Base-by-base conservation (phyloP, 495 filamentous ascomycete species). In the Jackrogersella multiformis region DNA sequence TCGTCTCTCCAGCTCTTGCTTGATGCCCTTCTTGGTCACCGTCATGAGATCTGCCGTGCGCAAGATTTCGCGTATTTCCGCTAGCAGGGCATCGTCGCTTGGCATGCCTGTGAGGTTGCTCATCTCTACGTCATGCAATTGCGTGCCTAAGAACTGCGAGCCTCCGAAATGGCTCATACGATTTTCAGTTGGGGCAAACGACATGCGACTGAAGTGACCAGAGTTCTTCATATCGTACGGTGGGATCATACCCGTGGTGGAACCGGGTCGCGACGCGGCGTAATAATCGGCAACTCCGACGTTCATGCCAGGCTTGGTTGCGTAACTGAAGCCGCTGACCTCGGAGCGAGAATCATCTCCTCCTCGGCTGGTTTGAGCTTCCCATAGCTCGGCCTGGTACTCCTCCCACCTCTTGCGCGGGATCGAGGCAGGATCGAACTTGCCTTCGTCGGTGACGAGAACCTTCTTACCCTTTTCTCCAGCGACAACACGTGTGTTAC, bases 401-500 rank as follows among this genome's bases (percentile, higher is more conserved):
- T 98, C 96, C 78, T 98, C 95, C 95, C 96, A 98, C 83, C 90
- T 93, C 87, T 97, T 98, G 77, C 93, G 90, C 24, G 95, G 95
- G 65, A 99, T 98, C 35, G 87, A 90, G 8, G 85, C 81, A 9
- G 96, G 94, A 76, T 99, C 95, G 76, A 97, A 99, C 80, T 97
- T 97, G 78, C 95, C 96, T 80, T 99, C 95, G 75, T 99, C 95
- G 1, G 92, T 91, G 66, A 99, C 91, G 74, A 99, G 88, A 64
- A 98, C 80, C 81, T 97, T 94, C 72, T 90, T 87, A 53, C 95
- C 95, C 73, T 90, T 90, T 77, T 98, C 95, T 74, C 95, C 95
- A n/a, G 92, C 96, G 65, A 99, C 93, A 39, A 99, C 84, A 85
- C 93, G 92, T 28, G 93, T 97, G 76, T 96, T 97, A 77, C 93